These are phyloP conservation scores for Aureobasidium leucospermi DNA, from an alignment of 2,329 filamentous ascomycete genomes.

Conservation along the genomic window DNA sequence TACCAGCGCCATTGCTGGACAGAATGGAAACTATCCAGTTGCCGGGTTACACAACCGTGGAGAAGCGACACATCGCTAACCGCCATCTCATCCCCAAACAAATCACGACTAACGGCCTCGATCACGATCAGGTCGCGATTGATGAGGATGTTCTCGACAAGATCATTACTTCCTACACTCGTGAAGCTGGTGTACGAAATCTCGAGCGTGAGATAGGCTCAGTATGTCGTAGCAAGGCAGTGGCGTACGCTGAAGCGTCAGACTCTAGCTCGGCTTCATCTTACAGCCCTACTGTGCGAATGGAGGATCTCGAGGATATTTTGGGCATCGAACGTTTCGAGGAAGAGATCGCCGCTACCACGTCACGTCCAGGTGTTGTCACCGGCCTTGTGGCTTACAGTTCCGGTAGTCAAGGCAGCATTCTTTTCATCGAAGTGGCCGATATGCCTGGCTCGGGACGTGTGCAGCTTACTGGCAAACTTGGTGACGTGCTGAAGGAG, in stretches of 20 bases:
- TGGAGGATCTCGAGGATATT: conserved; percentile 81
- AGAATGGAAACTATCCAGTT: conserved; percentile 95
- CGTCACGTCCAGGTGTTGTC: conserved; percentile 76
- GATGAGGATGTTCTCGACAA: conserved; percentile 82
- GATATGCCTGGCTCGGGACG: conserved; percentile 92
- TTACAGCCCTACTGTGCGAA: conserved; percentile 66
- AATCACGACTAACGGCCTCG: conserved; percentile 80
- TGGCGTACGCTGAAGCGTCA: conserved; percentile 85
- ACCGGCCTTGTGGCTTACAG: conserved; percentile 94
- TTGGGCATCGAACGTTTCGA: conserved; percentile 90
- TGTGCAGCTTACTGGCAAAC: conserved; percentile 91
- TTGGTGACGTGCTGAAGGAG: conserved; percentile 95
- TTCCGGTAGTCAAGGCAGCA: conserved; percentile 85
- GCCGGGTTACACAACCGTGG: conserved; percentile 90
- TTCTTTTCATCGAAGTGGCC: conserved; percentile 95
- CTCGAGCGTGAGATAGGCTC: conserved; percentile 92
- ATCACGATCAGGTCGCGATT: conserved; percentile 65
- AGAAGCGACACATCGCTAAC: conserved; percentile 91
- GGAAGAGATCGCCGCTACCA: conserved; percentile 88
- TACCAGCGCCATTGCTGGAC: conserved; percentile 86
- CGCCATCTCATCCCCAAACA: conserved; percentile 96
- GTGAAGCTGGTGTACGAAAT: conserved; percentile 91
- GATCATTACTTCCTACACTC: conserved; percentile 93
- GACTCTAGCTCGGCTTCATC: conserved; percentile 57
- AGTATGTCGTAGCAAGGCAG: conserved; percentile 89